Evolutionary conservation across 768 basidiomycete genomes (phyloP).

Genomic region (Leucocoprinus sp.): DNA sequence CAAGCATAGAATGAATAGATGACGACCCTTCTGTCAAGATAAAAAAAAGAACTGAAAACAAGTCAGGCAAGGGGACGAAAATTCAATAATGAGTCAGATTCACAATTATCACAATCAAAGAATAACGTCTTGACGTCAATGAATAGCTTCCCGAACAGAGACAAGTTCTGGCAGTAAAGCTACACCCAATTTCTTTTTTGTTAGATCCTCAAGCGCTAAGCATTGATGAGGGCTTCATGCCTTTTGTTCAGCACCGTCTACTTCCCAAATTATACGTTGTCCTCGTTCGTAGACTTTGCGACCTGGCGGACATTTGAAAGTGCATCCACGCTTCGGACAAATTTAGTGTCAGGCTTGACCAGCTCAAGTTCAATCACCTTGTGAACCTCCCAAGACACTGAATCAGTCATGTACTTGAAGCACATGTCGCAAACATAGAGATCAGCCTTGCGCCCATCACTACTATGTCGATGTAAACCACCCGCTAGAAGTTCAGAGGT

Average conservation of each 20-base stretch:
- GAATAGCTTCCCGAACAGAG: slow-evolving; percentile 96
- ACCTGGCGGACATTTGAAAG: slow-evolving; percentile 70
- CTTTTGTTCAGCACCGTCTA: slow-evolving; percentile 83
- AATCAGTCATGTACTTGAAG: slow-evolving; percentile 93
- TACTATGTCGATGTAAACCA: slow-evolving; percentile 41
- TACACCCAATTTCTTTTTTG: too few relatives aligned
- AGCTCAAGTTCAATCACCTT: slow-evolving; percentile 37
- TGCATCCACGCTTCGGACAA: slow-evolving; percentile 55
- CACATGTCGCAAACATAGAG: slow-evolving; percentile 89
- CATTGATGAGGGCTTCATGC: slow-evolving; percentile 29
- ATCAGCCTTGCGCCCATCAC: slow-evolving; percentile 36
- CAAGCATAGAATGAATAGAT: slow-evolving; percentile 71
- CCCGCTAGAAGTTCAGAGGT: slow-evolving; percentile 69
- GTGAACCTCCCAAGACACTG: slow-evolving; percentile 56
- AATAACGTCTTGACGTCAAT: slow-evolving; percentile 96
- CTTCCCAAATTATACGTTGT: slow-evolving; percentile 89
- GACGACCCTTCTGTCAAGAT: slow-evolving; percentile 81
- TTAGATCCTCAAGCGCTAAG: too few relatives aligned
- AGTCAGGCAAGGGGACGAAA: background rate
- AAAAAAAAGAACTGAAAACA: slow-evolving; percentile 73
- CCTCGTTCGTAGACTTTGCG: slow-evolving; percentile 85
- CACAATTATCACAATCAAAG: slow-evolving; percentile 84
- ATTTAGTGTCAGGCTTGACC: background rate
- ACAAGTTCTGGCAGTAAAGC: slow-evolving; percentile 95
- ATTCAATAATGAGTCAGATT: slow-evolving; percentile 18